Evolutionary conservation across 2,329 filamentous ascomycete species (phyloP), one percentile per base, ranked within the genome.

Genomic region (Aspergillus sp.): DNA sequence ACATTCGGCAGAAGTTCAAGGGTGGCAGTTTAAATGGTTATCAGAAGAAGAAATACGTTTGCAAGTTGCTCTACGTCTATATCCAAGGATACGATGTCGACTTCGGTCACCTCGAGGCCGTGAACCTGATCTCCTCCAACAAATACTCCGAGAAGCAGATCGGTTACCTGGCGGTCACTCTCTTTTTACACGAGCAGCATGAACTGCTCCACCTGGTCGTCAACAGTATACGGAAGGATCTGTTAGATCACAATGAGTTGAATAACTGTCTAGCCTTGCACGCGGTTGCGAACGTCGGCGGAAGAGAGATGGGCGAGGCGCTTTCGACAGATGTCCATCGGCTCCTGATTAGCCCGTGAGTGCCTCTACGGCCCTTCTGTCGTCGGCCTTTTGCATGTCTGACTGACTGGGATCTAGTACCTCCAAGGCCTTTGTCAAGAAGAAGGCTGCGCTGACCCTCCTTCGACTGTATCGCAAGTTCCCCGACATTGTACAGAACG

Each of bases 61-160:
- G 95, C 91, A 99, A 99, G 88, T 87, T 99, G 68, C 84, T 99
- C 63, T 99, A 99, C 78, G 98, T 99, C 72, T 99, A 99, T 78
- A 99, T 99, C 62, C 86, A 99, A 66, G 95, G 95, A 52, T 99
- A 95, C 90, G 94, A 99, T 76, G 94, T 99, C 79, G 96, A 98
- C 77, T 99, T 99, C 78, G 95, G 95, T 58, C 95, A 99, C 75
- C 87, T 99, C 68, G 95, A 99, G 80, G 96, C 96, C 36, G 94
- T 99, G 74, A 98, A 98, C 74, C 86, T 99, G 72, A 96, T 99
- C 69, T 97, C 94, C 28, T 92, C 94, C 58, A 92, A 85, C 73
- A 99, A 98, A 76, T 99, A 98, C 80, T 98, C 94, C 21, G 95
- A 99, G 77, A 99, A 99, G 81, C 95, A 99, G 82, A 99, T 99